Conservation (phyloP, 192 early-diverging fungal genomes). For the Kickxella alabastrina region DNA sequence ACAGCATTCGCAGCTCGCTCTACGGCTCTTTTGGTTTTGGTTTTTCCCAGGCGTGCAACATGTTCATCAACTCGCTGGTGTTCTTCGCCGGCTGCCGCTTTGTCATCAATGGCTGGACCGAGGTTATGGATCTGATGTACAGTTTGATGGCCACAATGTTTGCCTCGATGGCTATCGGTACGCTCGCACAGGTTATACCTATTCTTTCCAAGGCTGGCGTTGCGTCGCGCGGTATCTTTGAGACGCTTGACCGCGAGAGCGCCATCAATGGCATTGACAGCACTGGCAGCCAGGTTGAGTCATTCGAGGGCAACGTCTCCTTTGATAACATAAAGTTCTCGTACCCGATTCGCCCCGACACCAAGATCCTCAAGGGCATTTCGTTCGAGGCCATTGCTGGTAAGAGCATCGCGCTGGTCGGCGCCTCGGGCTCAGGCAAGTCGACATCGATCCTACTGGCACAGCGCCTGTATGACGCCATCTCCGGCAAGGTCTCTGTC, state of each 20-base stretch:
- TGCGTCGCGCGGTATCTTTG: conserved; percentile 71
- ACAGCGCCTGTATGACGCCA: conserved; percentile 77
- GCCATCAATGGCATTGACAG: conserved; percentile 53
- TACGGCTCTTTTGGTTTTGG: conserved; percentile 63
- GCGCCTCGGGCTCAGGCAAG: conserved; percentile 82
- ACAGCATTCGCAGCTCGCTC: conserved; percentile 57
- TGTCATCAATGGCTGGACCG: conserved; percentile 37
- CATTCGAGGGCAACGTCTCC: conserved; percentile 55
- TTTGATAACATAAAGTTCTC: conserved; percentile 53
- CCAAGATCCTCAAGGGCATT: conserved; percentile 63
- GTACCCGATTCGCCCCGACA: conserved; percentile 63
- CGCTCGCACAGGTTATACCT: conserved; percentile 54
- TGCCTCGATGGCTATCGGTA: conserved; percentile 53
- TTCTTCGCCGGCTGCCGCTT: conserved; percentile 61
- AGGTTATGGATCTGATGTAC: conserved; percentile 46
- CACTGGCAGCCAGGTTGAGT: conserved; percentile 56
- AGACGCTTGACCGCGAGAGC: conserved; percentile 67
- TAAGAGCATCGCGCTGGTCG: conserved; percentile 80
- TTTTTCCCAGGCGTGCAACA: conserved; percentile 56
- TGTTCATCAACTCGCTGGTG: conserved; percentile 63
- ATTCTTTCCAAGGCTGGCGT: conserved; percentile 76
- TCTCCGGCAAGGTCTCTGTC: conserved; percentile 55
- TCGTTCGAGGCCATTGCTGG: conserved; percentile 54
- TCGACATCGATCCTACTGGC: conserved; percentile 60
- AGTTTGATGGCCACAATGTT: conserved; percentile 70